Evolutionary conservation across 768 basidiomycete species (phyloP), one percentile per base, ranked within the genome.

Genomic region (Daedalea quercina): DNA sequence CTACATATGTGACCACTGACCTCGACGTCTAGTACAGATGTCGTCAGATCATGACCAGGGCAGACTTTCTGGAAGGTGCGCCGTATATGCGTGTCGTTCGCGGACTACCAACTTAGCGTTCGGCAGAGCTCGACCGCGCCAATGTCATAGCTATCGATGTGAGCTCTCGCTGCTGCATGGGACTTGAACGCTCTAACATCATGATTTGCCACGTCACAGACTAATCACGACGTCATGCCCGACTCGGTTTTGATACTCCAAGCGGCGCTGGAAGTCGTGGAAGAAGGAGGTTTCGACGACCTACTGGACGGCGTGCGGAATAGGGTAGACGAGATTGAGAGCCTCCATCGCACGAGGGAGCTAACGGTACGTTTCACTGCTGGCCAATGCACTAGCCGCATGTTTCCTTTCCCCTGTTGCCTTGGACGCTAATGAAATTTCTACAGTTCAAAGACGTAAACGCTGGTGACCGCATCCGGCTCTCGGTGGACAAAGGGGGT

Each of bases 271-370:
- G 75, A 84, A 58, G 83, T 91, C 4, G 82, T 83, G 17, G 74
- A 78, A 22, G 84, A 84, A 65, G 81, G 85, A 44, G 90, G 81
- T 9, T 94, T 94, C 62, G 83, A 92, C 47, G 84, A 88, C n/a
- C 63, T 83, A 33, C 74, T 91, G 17, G 78, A 90, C 55, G 75
- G 73, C 48, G 90, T 91, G 4, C 74, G 87, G 47, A 80, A 79
- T 54, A 75, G 93, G 13, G 81, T 94, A 37, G 87, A 92, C 66
- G 85, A 89, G 67, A 94, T 94, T 61, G 92, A 94, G 69, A 86
- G 84, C 66, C 63, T 92, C 53, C 87, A 88, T 57, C 76, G 88
- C 41, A 90, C 88, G 22, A 71, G 85, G 52, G 87, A 90, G 67
- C 67, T 90, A 55, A 88, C 85, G 41, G 87, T 88, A 60, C 33